These are phyloP conservation scores for Gastrolobium bilobum DNA, from an alignment of 306 rosid species.

Conservation along the genomic window DNA sequence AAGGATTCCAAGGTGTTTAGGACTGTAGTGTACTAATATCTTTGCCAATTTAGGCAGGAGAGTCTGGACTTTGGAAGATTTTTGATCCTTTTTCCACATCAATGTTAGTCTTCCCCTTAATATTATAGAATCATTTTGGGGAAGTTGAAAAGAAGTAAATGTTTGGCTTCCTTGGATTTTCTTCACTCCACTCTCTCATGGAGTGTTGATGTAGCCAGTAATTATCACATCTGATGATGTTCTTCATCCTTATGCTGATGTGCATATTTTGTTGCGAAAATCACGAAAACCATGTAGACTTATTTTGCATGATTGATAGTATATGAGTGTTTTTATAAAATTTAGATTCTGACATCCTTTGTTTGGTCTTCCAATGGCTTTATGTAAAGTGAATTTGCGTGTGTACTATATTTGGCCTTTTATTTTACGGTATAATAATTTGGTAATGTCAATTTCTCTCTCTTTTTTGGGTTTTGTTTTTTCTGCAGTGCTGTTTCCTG, in stretches of 20 bases:
- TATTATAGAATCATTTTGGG: background rate
- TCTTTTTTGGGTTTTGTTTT: constrained; percentile 28
- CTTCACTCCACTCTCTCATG: background rate
- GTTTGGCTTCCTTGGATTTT: background rate
- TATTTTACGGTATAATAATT: background rate
- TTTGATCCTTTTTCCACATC: background rate
- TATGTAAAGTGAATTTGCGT: background rate
- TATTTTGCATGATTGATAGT: constrained; percentile 8
- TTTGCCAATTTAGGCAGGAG: background rate
- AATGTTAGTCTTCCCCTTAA: background rate
- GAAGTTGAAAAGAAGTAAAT: constrained; percentile 7
- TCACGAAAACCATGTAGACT: background rate
- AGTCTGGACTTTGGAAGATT: background rate
- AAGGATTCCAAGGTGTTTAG: background rate
- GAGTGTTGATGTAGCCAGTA: background rate
- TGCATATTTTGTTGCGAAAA: background rate
- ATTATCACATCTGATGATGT: background rate
- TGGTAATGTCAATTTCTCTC: background rate
- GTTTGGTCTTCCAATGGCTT: background rate
- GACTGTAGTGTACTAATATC: background rate
- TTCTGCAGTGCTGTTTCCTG: constrained; percentile 91
- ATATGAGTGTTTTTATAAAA: background rate
- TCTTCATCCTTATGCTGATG: constrained; percentile 1
- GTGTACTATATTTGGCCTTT: constrained; percentile 3
- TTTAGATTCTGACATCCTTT: constrained; percentile 22